These are phyloP conservation scores for Cudoniella acicularis DNA, from an alignment of 495 filamentous ascomycete species.

Conservation along the genomic window DNA sequence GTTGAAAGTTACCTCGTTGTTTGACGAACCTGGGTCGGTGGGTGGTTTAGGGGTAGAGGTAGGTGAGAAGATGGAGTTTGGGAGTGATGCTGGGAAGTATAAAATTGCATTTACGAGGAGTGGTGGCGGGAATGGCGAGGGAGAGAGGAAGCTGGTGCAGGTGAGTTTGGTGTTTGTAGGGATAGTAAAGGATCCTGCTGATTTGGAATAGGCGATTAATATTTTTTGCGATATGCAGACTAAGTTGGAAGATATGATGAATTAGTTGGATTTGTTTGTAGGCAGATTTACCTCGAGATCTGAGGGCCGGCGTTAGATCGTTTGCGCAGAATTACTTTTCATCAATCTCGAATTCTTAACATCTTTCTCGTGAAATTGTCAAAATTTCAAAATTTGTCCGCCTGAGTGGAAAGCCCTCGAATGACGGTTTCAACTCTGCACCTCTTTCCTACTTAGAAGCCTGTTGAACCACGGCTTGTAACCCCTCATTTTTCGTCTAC, in stretches of 20 bases:
- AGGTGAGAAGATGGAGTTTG: conserved; percentile 25
- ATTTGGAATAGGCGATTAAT: conserved; percentile 44
- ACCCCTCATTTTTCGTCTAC: too few relatives aligned
- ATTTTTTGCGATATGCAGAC: conserved; percentile 60
- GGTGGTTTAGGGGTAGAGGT: conserved; percentile 23
- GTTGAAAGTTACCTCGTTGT: neutral
- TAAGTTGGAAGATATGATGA: conserved; percentile 43
- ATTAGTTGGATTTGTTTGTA: conserved; percentile 6
- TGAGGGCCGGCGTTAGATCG: too few relatives aligned
- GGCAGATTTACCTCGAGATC: too few relatives aligned
- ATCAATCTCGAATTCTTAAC: too few relatives aligned
- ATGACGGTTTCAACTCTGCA: too few relatives aligned
- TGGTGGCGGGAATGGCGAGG: conserved; percentile 37
- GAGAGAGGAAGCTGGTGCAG: conserved; percentile 48
- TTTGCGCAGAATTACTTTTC: too few relatives aligned
- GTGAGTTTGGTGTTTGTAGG: neutral
- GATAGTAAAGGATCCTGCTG: neutral
- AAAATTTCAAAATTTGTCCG: too few relatives aligned
- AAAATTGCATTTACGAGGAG: conserved; percentile 47
- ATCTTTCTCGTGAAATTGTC: too few relatives aligned
- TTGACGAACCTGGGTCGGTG: conserved; percentile 21
- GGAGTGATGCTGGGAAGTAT: conserved; percentile 42
- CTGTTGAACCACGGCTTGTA: too few relatives aligned
- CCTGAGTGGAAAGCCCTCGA: too few relatives aligned
- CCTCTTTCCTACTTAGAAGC: too few relatives aligned